phyloP scores from a whole-genome alignment of 2,329 filamentous ascomycete species.

The Blastomyces gilchristii region DNA sequence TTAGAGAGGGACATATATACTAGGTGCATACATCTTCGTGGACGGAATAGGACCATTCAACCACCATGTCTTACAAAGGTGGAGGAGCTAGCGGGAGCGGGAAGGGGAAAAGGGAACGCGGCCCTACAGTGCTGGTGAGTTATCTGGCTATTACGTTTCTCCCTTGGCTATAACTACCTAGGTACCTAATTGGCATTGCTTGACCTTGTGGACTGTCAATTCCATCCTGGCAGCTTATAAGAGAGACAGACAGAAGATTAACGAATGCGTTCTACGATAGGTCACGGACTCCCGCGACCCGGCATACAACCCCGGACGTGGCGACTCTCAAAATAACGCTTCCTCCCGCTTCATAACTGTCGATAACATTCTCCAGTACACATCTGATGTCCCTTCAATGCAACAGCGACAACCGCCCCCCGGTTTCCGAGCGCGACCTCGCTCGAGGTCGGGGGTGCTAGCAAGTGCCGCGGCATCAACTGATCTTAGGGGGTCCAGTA shows the following conservation, averaged over 20 bases:
- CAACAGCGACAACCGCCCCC: conserved; percentile 63
- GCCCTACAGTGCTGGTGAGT: conserved; percentile 37
- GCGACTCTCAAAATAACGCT: conserved; percentile 14
- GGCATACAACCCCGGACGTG: conserved; percentile 19
- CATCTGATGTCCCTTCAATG: conserved; percentile 88
- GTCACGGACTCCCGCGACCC: conserved; percentile 38
- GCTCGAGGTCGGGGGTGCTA: conserved; percentile 3
- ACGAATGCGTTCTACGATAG: conserved; percentile 17
- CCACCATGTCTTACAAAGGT: not conserved
- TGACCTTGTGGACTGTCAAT: not conserved
- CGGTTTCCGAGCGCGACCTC: conserved; percentile 38
- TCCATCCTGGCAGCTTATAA: not conserved
- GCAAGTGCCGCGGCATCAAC: not conserved
- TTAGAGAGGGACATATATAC: too few relatives aligned
- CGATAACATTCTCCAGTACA: conserved; percentile 89
- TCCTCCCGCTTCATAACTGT: conserved; percentile 71
- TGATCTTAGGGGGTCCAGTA: conserved; percentile 4
- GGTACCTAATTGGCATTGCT: not conserved
- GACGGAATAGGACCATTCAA: not conserved
- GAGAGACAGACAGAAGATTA: not conserved
- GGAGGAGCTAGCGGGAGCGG: conserved; percentile 1
- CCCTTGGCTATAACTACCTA: not conserved
- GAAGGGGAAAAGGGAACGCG: conserved; percentile 26
- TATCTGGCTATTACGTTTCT: not conserved
- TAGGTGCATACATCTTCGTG: not conserved